phyloP scores from a whole-genome alignment of 2,329 filamentous ascomycete species.

The Thielaviopsis euricoi region DNA sequence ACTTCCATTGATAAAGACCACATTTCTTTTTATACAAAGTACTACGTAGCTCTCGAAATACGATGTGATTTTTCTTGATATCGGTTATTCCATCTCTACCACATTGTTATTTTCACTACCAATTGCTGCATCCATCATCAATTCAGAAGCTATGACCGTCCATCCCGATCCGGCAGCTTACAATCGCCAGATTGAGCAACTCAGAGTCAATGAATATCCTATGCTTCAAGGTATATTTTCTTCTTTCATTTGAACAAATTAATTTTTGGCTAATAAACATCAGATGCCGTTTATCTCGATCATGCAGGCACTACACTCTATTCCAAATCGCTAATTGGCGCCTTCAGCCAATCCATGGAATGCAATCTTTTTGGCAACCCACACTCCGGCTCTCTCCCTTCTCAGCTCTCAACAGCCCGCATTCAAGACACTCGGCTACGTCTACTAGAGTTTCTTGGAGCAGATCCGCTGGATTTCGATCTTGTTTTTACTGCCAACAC shows the following conservation, averaged over 20 bases:
- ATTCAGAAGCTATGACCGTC: constrained; percentile 1
- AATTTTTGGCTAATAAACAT: background rate
- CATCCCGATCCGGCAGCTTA: constrained; percentile 24
- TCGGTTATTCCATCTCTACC: background rate
- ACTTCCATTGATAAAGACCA: background rate
- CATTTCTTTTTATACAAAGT: background rate
- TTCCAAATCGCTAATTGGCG: constrained; percentile 37
- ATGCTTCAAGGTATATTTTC: constrained; percentile 44
- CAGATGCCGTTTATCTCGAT: constrained; percentile 34
- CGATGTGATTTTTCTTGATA: background rate
- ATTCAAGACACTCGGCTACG: constrained; percentile 39
- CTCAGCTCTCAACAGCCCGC: constrained; percentile 37
- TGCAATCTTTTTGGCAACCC: constrained; percentile 49
- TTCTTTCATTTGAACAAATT: background rate
- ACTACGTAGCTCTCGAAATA: background rate
- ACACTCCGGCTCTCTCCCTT: constrained; percentile 46
- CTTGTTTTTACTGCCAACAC: constrained; percentile 46
- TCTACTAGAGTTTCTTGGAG: constrained; percentile 40
- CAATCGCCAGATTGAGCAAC: constrained; percentile 39
- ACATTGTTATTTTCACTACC: too few species aligned
- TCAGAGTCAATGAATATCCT: constrained; percentile 47
- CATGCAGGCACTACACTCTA: constrained; percentile 42
- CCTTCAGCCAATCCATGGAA: constrained; percentile 38
- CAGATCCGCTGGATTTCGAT: constrained; percentile 40
- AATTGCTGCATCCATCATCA: background rate